A percentile compares a stretch with the other conserved stretches of the same genome.
Conservation (phyloP, 306 rosid species). For the Datisca glomerata region DNA sequence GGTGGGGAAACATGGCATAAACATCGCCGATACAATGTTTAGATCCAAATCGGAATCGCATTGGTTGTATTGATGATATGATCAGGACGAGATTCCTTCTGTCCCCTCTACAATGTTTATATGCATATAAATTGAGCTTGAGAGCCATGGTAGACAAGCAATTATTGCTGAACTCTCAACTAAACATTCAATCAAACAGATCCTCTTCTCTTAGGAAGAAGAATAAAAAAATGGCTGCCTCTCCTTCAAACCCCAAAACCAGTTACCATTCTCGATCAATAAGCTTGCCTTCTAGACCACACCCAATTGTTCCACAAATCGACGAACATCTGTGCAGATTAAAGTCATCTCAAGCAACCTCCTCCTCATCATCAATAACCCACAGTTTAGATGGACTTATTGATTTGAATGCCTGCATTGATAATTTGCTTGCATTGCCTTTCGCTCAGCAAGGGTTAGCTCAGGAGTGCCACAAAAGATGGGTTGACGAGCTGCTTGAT, state of each 20-base stretch:
- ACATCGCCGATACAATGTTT: conserved; percentile 13
- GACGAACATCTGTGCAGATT: conserved; percentile 18
- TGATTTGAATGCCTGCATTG: conserved; percentile 14
- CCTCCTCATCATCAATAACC: conserved; percentile 11
- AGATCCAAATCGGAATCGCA: conserved; percentile 25
- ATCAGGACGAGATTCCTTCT: conserved; percentile 17
- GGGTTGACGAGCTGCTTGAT: conserved; percentile 10
- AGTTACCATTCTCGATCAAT: conserved; percentile 11
- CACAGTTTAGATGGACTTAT: conserved; percentile 16
- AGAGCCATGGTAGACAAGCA: not conserved
- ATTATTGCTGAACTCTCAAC: conserved; percentile 4
- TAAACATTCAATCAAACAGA: no score
- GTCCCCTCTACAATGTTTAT: conserved; percentile 13
- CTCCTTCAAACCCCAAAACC: conserved; percentile 7
- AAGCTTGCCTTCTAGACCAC: conserved; percentile 21
- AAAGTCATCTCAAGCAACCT: not conserved
- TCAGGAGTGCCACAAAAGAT: conserved; percentile 1
- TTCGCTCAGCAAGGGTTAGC: conserved; percentile 11
- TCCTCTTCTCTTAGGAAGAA: not conserved
- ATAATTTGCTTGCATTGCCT: conserved; percentile 12
- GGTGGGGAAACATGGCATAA: conserved; percentile 18
- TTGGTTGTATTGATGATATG: conserved; percentile 3
- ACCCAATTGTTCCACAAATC: conserved; percentile 9
- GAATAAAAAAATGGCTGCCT: conserved; percentile 10
- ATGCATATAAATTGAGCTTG: conserved; percentile 10